Percentiles rank a stretch among this genome's conserved stretches.
Conservation (phyloP, 2,329 filamentous ascomycete genomes). For the Grosmannia serpens region DNA sequence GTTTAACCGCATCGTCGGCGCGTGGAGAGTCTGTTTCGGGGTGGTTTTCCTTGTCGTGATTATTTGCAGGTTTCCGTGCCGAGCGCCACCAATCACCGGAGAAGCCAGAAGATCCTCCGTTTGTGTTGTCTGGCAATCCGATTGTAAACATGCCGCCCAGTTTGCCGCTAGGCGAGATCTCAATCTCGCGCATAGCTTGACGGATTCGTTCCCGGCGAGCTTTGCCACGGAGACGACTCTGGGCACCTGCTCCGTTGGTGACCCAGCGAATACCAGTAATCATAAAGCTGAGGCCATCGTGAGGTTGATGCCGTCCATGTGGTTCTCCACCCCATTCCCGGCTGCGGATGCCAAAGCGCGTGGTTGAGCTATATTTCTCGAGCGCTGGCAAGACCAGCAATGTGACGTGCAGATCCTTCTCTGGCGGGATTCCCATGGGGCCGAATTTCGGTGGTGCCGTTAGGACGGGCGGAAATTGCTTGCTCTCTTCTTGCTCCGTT, state of each 20-base stretch:
- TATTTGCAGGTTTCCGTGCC: conserved; percentile 14
- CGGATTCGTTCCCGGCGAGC: conserved; percentile 45
- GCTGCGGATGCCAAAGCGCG: conserved; percentile 71
- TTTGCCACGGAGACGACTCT: conserved; percentile 44
- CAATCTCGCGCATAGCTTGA: conserved; percentile 41
- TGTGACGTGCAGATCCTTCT: conserved; percentile 78
- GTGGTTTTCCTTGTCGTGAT: conserved; percentile 36
- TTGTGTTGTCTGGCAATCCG: neutral
- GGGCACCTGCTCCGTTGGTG: conserved; percentile 55
- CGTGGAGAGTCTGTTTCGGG: conserved; percentile 7
- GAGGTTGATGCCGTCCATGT: conserved; percentile 22
- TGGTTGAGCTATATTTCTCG: conserved; percentile 62
- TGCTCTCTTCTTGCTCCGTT: neutral
- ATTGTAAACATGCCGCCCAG: conserved; percentile 17
- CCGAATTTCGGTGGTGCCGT: conserved; percentile 44
- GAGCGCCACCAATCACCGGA: conserved; percentile 4
- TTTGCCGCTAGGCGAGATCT: conserved; percentile 23
- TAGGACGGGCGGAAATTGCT: conserved; percentile 29
- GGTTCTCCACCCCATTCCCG: conserved; percentile 54
- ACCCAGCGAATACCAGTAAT: conserved; percentile 77
- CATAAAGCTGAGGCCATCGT: conserved; percentile 86
- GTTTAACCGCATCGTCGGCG: neutral
- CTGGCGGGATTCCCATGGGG: conserved; percentile 51
- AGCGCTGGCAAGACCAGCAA: conserved; percentile 72
- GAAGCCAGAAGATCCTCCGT: conserved; percentile 14